These are phyloP conservation scores for Ilyonectria destructans DNA, from an alignment of 2,329 filamentous ascomycete species.

Conservation along the genomic window DNA sequence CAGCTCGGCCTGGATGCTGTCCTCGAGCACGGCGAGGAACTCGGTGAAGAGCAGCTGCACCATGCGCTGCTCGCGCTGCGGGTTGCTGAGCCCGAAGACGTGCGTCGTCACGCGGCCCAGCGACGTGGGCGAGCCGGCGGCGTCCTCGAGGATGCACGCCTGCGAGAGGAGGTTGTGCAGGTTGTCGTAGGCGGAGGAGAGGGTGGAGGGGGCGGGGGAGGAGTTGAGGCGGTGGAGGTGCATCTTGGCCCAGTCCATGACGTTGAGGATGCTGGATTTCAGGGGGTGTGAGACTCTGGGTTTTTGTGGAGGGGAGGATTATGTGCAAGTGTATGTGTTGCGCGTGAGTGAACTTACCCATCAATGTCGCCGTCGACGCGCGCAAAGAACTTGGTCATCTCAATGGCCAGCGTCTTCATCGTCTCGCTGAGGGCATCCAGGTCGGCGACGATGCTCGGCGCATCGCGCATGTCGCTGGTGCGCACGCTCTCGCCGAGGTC, in stretches of 20 bases:
- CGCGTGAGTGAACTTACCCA: conserved; percentile 66
- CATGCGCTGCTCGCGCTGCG: conserved; percentile 85
- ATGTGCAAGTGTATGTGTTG: neutral
- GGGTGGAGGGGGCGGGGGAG: conserved; percentile 68
- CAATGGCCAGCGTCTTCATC: conserved; percentile 86
- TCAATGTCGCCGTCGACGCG: conserved; percentile 96
- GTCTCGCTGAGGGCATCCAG: conserved; percentile 90
- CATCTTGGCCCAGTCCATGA: conserved; percentile 96
- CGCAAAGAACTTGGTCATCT: conserved; percentile 93
- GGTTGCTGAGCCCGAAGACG: conserved; percentile 84
- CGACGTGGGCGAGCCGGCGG: conserved; percentile 72
- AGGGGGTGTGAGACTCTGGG: conserved; percentile 30
- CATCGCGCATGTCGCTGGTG: conserved; percentile 91
- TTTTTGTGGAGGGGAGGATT: neutral
- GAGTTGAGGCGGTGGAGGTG: conserved; percentile 82
- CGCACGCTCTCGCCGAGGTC: conserved; percentile 93
- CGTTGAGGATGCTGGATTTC: conserved; percentile 80
- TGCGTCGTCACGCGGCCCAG: conserved; percentile 80
- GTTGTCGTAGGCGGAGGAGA: conserved; percentile 85
- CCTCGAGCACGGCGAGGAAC: conserved; percentile 89
- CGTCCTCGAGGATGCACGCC: conserved; percentile 72
- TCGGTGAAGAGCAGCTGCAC: conserved; percentile 89
- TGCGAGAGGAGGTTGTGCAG: conserved; percentile 83
- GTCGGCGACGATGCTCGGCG: conserved; percentile 86
- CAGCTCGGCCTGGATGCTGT: conserved; percentile 89